phyloP scores from a whole-genome alignment of 2,329 filamentous ascomycete species.

The Neospermospora avenae region DNA sequence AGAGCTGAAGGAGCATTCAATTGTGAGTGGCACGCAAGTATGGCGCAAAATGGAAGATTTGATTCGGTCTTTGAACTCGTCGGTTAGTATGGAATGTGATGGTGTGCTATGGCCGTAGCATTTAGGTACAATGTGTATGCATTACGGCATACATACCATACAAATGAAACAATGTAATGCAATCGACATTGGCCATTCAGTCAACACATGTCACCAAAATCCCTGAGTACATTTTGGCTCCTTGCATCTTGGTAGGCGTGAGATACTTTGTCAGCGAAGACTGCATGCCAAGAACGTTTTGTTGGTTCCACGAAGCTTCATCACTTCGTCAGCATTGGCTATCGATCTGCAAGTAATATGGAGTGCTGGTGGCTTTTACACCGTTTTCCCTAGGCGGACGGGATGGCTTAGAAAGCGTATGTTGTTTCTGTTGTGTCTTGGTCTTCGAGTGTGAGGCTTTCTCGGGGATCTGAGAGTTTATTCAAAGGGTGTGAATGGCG shows the following conservation, averaged over 20 bases:
- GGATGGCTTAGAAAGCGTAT: background rate
- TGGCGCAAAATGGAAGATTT: background rate
- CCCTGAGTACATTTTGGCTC: background rate
- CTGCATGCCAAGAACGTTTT: constrained; percentile 5
- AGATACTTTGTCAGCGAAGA: constrained; percentile 4
- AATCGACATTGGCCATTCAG: no score
- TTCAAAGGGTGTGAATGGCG: background rate
- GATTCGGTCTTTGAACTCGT: background rate
- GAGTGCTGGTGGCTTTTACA: background rate
- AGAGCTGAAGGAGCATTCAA: background rate
- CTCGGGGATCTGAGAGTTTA: background rate
- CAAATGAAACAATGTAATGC: background rate
- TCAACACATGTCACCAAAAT: no score
- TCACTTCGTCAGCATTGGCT: background rate
- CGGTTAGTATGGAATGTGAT: background rate
- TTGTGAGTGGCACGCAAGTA: background rate
- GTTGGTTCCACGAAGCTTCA: background rate
- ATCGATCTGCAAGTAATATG: background rate
- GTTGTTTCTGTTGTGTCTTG: background rate
- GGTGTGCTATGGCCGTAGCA: background rate
- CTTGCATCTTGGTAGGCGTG: no score
- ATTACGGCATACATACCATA: background rate
- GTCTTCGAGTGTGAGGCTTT: background rate
- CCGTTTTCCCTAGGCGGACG: constrained; percentile 1
- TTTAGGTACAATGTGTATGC: background rate